These are phyloP conservation scores for Fusarium brevicatenulatum DNA, from an alignment of 2,329 filamentous ascomycete genomes.

Conservation along the genomic window DNA sequence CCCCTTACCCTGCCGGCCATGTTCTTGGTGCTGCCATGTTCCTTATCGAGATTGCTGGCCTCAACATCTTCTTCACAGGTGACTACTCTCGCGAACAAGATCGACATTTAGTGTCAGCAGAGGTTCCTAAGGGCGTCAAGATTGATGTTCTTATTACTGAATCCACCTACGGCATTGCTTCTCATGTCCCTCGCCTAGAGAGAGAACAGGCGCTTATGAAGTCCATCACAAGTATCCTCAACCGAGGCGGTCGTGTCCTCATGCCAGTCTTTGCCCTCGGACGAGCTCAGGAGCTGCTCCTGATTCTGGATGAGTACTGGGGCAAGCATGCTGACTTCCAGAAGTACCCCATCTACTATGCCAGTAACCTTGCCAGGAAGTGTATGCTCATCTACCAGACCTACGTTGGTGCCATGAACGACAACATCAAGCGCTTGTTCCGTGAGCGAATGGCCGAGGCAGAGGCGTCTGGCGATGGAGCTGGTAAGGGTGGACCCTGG, in stretches of 20 bases:
- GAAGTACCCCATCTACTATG: slow-evolving; percentile 95
- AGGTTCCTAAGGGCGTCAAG: slow-evolving; percentile 88
- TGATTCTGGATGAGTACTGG: slow-evolving; percentile 99
- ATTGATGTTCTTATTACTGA: slow-evolving; percentile 98
- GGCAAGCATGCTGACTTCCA: slow-evolving; percentile 87
- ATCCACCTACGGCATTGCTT: slow-evolving; percentile 95
- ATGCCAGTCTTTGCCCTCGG: slow-evolving; percentile 97
- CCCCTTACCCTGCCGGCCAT: slow-evolving; percentile 95
- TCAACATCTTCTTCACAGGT: slow-evolving; percentile 97
- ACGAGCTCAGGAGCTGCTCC: slow-evolving; percentile 88
- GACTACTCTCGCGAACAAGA: slow-evolving; percentile 98
- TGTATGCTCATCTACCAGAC: slow-evolving; percentile 99
- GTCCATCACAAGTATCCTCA: slow-evolving; percentile 88
- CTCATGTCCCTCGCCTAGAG: slow-evolving; percentile 89
- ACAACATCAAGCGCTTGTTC: slow-evolving; percentile 97
- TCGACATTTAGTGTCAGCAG: slow-evolving; percentile 91
- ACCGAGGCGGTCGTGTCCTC: slow-evolving; percentile 89
- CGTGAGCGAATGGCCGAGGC: slow-evolving; percentile 91
- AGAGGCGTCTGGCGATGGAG: slow-evolving; percentile 79
- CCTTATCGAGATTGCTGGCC: slow-evolving; percentile 92
- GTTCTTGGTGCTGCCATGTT: slow-evolving; percentile 99
- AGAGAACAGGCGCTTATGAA: slow-evolving; percentile 96
- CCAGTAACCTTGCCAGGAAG: slow-evolving; percentile 91
- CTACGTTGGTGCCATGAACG: slow-evolving; percentile 98
- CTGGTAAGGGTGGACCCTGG: slow-evolving; percentile 87